Base-by-base conservation (phyloP, 805 yeast species). In the Saccharomycopsis amapae region DNA sequence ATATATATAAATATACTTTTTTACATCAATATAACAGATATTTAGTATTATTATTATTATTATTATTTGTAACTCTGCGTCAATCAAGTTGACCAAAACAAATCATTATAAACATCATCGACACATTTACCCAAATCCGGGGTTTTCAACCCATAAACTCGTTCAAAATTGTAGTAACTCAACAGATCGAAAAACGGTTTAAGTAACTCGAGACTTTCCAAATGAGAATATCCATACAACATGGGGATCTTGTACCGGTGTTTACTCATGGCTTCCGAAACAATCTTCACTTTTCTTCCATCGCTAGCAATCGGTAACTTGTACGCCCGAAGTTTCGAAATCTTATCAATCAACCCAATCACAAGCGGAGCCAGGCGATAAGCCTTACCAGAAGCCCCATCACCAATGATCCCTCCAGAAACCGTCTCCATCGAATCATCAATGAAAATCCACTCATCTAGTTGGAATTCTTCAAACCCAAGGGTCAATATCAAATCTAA, bases 361-460 rank as follows among this genome's bases (percentile, higher is more conserved):
- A 36, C 15, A 2, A 45, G 37, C 17, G 35, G 32, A 15, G 15
- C 38, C 10, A n/a, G 15, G 15, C 17, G n/a, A n/a, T 15, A 10
- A 5, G 15, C 6, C 9, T 34, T 39, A 17, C 19, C n/a, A 5
- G 13, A 13, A 12, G 3, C 28, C 4, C 37, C 23, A 18, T 37
- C 26, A 12, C 26, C 19, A 3, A 3, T 25, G 9, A 2, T 34
- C 17, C 58, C 63, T 48, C 71, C 68, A 54, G 68, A 72, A 25
- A 75, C 69, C 17, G 81, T 78, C 49, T 78, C 81, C 15, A 78
- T 69, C 15, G 76, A 78, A 55, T 83, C 86, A 23, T 79, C 71
- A 9, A 90, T 75, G 58, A 87, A 93, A 1, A 93, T 66, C 97
- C 97, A 90, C 56, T 87, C 93, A 51, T 76, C 63, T 58, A 61